Percentiles rank a stretch among this genome's conserved stretches.
These are phyloP conservation scores for Astragalus membranaceus DNA, from an alignment of 306 rosid species.

Conservation along the genomic window DNA sequence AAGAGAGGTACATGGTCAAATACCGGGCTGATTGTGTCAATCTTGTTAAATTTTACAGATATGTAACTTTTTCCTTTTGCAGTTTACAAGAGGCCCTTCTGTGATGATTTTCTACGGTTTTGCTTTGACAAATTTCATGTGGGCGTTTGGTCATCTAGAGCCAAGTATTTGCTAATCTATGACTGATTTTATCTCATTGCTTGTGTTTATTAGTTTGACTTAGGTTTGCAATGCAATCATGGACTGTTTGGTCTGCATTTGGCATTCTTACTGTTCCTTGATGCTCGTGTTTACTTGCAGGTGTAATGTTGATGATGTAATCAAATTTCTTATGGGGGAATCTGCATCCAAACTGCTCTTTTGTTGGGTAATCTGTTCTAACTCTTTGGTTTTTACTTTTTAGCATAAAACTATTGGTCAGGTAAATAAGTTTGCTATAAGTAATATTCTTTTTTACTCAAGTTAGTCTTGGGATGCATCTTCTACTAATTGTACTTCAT, in stretches of 20 bases:
- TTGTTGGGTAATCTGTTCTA: constrained; percentile 64
- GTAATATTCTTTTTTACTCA: constrained; percentile 7
- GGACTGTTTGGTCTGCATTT: neutral
- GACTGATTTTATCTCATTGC: constrained; percentile 15
- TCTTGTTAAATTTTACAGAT: constrained; percentile 19
- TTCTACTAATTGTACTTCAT: constrained; percentile 2
- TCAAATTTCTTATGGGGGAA: constrained; percentile 47
- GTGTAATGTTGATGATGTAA: constrained; percentile 41
- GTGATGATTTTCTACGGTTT: constrained; percentile 69
- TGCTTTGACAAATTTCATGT: constrained; percentile 82
- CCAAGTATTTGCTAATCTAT: constrained; percentile 45
- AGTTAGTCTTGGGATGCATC: neutral
- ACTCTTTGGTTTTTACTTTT: neutral
- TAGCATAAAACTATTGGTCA: neutral
- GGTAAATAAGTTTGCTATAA: neutral
- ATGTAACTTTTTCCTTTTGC: constrained; percentile 18
- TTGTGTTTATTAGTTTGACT: constrained; percentile 9
- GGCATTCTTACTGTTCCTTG: constrained; percentile 6
- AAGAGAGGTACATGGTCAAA: constrained; percentile 46
- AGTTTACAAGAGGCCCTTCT: constrained; percentile 92
- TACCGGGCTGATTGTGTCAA: neutral
- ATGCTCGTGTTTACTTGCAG: constrained; percentile 35
- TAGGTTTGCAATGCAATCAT: constrained; percentile 11
- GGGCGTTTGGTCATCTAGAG: constrained; percentile 93
- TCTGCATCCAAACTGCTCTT: constrained; percentile 56